Percentiles rank a stretch among this genome's conserved stretches.
These are phyloP conservation scores for Backusella tuberculispora DNA, from an alignment of 192 early-diverging fungal genomes.

Conservation along the genomic window DNA sequence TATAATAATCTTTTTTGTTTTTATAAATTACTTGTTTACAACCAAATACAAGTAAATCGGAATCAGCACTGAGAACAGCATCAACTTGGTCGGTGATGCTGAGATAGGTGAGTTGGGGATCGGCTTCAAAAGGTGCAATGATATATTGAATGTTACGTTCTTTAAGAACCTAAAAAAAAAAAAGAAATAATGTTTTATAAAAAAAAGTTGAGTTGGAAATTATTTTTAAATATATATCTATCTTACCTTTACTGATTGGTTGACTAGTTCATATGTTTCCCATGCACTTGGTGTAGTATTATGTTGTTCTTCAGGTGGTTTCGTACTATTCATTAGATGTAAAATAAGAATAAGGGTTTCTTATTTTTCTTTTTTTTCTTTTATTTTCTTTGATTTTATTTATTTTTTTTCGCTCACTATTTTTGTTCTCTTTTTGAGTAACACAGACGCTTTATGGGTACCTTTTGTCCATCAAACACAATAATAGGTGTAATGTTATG, in stretches of 20 bases:
- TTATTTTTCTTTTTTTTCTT: neutral
- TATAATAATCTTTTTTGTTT: neutral
- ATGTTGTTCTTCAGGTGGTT: neutral
- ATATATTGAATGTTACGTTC: neutral
- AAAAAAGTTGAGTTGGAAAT: neutral
- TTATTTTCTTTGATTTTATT: too few species aligned
- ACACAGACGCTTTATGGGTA: neutral
- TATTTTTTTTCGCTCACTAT: neutral
- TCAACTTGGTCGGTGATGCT: neutral
- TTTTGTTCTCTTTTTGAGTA: neutral
- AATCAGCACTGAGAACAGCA: neutral
- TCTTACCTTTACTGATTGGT: neutral
- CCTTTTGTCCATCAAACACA: conserved; percentile 9
- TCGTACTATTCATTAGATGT: neutral
- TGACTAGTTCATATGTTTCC: neutral
- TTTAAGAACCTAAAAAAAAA: neutral
- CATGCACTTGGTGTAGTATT: neutral
- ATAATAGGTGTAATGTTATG: neutral
- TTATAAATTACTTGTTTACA: neutral
- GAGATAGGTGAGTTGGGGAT: neutral
- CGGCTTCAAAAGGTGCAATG: conserved; percentile 9
- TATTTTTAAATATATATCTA: neutral
- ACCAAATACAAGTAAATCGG: neutral
- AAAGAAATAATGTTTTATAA: too few species aligned
- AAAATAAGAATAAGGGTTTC: neutral